phyloP scores from a whole-genome alignment of 2,329 filamentous ascomycete genomes.

The Arthrobotrys iridis region DNA sequence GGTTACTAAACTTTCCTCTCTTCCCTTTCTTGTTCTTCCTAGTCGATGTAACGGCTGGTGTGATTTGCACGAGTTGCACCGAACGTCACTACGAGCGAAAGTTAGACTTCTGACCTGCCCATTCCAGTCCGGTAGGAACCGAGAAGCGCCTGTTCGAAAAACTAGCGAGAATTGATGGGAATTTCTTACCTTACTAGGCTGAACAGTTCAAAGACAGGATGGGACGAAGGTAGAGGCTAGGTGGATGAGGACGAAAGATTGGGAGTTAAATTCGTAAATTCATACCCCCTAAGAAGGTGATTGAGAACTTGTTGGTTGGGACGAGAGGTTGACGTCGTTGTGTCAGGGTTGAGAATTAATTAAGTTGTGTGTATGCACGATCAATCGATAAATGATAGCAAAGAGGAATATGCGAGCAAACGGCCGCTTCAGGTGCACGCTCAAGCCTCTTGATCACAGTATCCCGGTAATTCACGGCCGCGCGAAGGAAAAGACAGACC shows the following conservation, averaged over 20 bases:
- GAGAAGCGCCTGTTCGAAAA: conserved; percentile 31
- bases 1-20: too few species aligned
- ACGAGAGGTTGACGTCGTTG: conserved; percentile 31
- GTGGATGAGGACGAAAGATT: background rate
- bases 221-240: background rate
- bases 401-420: conserved; percentile 50
- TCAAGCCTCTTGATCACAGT: conserved; percentile 20
- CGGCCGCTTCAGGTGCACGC: conserved; percentile 32
- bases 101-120: conserved; percentile 40
- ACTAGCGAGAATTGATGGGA: conserved; percentile 35
- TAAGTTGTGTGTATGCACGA: conserved; percentile 27
- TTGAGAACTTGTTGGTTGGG: background rate
- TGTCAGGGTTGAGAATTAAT: conserved; percentile 17
- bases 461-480: conserved; percentile 39
- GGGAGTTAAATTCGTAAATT: background rate
- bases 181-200: conserved; percentile 18
- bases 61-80: conserved; percentile 31
- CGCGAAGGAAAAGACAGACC: conserved; percentile 3
- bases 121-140: conserved; percentile 51
- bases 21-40: conserved; percentile 23
- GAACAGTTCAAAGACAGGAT: background rate
- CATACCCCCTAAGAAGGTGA: background rate
- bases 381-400: conserved; percentile 20
- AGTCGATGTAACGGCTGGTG: conserved; percentile 28
- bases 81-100: conserved; percentile 38